Evolutionary conservation across 139 green algal species (phyloP), one percentile per base, ranked within the genome.

Genomic region (Chlamydomonas incerta): DNA sequence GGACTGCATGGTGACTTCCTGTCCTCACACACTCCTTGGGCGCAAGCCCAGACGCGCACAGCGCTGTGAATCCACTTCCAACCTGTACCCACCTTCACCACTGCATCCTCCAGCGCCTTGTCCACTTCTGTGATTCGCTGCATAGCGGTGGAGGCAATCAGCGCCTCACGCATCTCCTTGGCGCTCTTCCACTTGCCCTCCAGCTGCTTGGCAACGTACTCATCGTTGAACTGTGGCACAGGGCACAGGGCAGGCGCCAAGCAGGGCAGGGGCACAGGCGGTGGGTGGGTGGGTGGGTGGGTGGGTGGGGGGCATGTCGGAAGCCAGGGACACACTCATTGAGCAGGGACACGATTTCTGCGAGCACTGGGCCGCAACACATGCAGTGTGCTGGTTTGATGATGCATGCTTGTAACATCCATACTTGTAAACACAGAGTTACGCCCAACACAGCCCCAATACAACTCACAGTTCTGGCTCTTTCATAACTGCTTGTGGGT

Each of bases 221-320:
- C 87, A 65, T 94, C 91, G 50, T 94, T 67, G 72, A 94, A 91
- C 88, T 92, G 83, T 24, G 72, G 13, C 67, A 20, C 37, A 46
- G 1, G 58, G 71, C 34, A 1, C n/a, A 24, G 82, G 28, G 70
- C 15, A 66, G 57, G 21, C 57, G 65, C 13, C 58, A 29, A 52
- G 41, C 5, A 3, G 62, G 18, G 55, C 29, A 11, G 37, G 37
- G 15, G 34, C 6, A n/a, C 29, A 14, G 41, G 60, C 8, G 58
- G 37, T 46, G 29, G 18, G 6, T 5, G 35, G 34, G 5, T n/a
- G n/a, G 37, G 47, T 26, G 13, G 21, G 28, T 50, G 35, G 67
- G 70, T 52, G 62, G 26, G 65, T 74, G 65, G 21, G 2, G 80
- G 26, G 10, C 10, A 34, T 37, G 31, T 33, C 46, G 11, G 34